Evolutionary conservation across 73 alveolate genomes (phyloP).

Genomic region (Blepharisma japonicum): DNA sequence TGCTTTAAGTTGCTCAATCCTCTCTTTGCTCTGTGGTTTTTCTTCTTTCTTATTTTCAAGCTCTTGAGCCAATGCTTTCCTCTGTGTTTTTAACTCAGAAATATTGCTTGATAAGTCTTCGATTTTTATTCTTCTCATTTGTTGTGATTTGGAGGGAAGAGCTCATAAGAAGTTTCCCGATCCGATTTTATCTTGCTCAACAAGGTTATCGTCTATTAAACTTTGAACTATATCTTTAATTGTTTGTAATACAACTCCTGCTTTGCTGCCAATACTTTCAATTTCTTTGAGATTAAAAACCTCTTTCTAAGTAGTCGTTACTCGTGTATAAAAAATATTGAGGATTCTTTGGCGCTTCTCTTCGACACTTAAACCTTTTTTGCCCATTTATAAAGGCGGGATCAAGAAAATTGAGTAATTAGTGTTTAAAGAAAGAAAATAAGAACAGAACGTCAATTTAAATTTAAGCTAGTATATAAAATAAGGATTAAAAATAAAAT

Average conservation of each 20-base stretch:
- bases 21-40: slow-evolving; percentile 18
- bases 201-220: slow-evolving; percentile 71
- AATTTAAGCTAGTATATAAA: too few relatives aligned
- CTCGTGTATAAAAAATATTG: slow-evolving; percentile 49
- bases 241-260: slow-evolving; percentile 53
- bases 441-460: too few relatives aligned
- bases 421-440: too few relatives aligned
- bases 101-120: background rate
- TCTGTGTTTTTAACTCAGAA: slow-evolving; percentile 32
- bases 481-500: too few relatives aligned
- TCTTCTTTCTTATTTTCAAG: slow-evolving; percentile 38
- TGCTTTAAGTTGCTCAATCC: slow-evolving; percentile 10
- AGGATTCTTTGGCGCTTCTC: slow-evolving; percentile 57
- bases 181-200: slow-evolving; percentile 83
- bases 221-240: slow-evolving; percentile 78
- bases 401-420: too few relatives aligned
- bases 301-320: slow-evolving; percentile 48
- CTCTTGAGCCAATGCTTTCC: slow-evolving; percentile 33
- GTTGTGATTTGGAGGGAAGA: slow-evolving; percentile 72
- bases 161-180: slow-evolving; percentile 86
- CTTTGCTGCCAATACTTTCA: slow-evolving; percentile 60
- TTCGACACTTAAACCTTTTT: slow-evolving; percentile 57
- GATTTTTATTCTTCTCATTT: slow-evolving; percentile 23
- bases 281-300: slow-evolving; percentile 57
- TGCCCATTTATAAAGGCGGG: slow-evolving; percentile 12